Evolutionary conservation across 2,329 filamentous ascomycete species (phyloP), one percentile per base, ranked within the genome.

Genomic region (Rosellinia necatrix): DNA sequence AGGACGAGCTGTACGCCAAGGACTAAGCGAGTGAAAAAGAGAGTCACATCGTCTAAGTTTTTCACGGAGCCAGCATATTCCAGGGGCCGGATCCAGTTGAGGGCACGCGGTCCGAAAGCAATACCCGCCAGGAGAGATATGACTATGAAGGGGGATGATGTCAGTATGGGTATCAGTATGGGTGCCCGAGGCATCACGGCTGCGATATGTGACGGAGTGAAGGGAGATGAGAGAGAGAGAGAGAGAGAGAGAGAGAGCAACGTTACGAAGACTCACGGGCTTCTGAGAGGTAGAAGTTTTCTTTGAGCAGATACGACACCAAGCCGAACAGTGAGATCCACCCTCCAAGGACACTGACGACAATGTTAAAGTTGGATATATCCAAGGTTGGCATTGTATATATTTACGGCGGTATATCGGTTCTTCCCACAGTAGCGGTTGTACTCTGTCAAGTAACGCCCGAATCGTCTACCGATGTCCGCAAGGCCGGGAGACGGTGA

Each of bases 241-340:
- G 12, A 49, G 6, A 37, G 15, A 22, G 37, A 27, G 4, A 17
- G 35, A 4, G 24, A 29, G 41, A 8, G 19, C 44, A 42, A 19
- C 15, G 12, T 19, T 22, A 3, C 25, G 10, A 6, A 6, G 8
- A 84, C 89, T 71, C 78, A 93, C 91, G 78, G 49, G 92, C 90
- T 81, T 97, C 92, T 1, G 91, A 96, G 1, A 97, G 81, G 71
- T 96, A 96, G 70, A 90, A 93, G 55, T 86, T 88, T 75, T 96
- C 92, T 70, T 97, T 96, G 69, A 90, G 81, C 15, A 96, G 81
- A 69, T 92, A 96, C 1, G 91, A 96, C 0, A 97, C 91, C 38
- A 97, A 76, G 3, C 91, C 92, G 68, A 96, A 97, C n/a, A 96
- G 64, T 0, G 90, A 91, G 59, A 97, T 86, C 75, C 96, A 97